These are phyloP conservation scores for Ilyonectria mors-panacis DNA, from an alignment of 2,329 filamentous ascomycete species.

Conservation along the genomic window DNA sequence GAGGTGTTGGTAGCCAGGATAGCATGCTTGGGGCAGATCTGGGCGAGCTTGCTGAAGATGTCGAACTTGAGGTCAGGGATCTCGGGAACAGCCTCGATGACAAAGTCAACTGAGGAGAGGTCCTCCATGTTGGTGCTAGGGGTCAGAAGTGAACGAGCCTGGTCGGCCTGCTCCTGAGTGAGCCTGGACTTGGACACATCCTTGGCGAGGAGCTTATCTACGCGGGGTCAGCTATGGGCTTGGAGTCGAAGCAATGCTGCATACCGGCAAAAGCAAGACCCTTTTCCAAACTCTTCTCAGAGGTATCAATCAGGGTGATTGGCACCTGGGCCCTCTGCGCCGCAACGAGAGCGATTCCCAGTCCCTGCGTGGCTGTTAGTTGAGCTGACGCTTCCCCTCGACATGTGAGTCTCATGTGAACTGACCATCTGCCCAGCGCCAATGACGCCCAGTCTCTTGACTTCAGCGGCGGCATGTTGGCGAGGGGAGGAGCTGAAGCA, in stretches of 20 bases:
- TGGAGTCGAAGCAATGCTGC: background rate
- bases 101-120: slow-evolving; percentile 89
- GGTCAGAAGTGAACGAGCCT: slow-evolving; percentile 77
- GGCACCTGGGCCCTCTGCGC: slow-evolving; percentile 87
- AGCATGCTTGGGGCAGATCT: slow-evolving; percentile 86
- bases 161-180: slow-evolving; percentile 84
- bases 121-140: slow-evolving; percentile 82
- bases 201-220: slow-evolving; percentile 93
- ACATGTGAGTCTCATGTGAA: slow-evolving; percentile 53
- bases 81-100: slow-evolving; percentile 98
- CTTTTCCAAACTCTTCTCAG: slow-evolving; percentile 88
- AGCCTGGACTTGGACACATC: slow-evolving; percentile 91
- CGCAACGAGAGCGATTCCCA: slow-evolving; percentile 96
- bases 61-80: slow-evolving; percentile 88
- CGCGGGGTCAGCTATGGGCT: slow-evolving; percentile 20
- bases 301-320: slow-evolving; percentile 88
- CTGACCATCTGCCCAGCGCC: slow-evolving; percentile 96
- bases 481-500: slow-evolving; percentile 79
- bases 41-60: slow-evolving; percentile 87
- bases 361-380: slow-evolving; percentile 71
- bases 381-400: slow-evolving; percentile 39
- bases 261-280: slow-evolving; percentile 89
- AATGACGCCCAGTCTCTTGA: slow-evolving; percentile 91
- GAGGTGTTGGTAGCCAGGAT: slow-evolving; percentile 98
- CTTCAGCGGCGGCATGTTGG: slow-evolving; percentile 72